These are phyloP conservation scores for Tulasnella sp. DNA, from an alignment of 768 basidiomycete genomes.

Conservation along the genomic window DNA sequence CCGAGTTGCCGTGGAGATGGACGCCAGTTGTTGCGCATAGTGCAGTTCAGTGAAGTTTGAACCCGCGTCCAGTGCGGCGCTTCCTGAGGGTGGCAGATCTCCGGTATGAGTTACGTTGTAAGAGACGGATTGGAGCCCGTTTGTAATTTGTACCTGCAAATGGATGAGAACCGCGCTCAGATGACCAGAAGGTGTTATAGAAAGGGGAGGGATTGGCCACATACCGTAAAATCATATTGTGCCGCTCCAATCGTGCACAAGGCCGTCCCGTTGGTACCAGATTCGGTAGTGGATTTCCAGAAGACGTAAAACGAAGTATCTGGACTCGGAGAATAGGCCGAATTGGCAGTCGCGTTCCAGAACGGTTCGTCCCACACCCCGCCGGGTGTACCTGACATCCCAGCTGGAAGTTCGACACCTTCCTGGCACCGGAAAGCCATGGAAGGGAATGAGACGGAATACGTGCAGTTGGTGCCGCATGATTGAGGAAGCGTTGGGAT, in stretches of 20 bases:
- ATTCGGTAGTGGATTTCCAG: background rate
- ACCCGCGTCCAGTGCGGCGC: background rate
- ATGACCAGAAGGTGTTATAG: no score
- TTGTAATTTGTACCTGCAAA: background rate
- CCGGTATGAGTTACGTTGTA: background rate
- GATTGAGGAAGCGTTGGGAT: background rate
- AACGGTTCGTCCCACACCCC: background rate
- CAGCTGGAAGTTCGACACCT: background rate
- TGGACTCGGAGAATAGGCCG: background rate
- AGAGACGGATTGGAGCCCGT: background rate
- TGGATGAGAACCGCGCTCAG: no score
- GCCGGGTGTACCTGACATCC: background rate
- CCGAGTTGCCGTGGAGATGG: background rate
- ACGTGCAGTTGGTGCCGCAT: background rate
- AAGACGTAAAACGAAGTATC: background rate
- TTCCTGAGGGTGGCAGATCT: background rate
- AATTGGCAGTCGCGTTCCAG: background rate
- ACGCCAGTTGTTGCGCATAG: background rate
- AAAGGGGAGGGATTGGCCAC: background rate
- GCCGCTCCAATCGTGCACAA: background rate
- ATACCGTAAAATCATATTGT: background rate
- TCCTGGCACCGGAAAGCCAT: background rate
- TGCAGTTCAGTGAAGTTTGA: background rate
- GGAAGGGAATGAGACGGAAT: background rate
- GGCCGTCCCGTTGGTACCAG: background rate